A percentile compares a stretch with the other conserved stretches of the same genome.
Evolutionary conservation across 352 stramenopile genomes (phyloP).

Genomic region (Labyrinthula sp.): DNA sequence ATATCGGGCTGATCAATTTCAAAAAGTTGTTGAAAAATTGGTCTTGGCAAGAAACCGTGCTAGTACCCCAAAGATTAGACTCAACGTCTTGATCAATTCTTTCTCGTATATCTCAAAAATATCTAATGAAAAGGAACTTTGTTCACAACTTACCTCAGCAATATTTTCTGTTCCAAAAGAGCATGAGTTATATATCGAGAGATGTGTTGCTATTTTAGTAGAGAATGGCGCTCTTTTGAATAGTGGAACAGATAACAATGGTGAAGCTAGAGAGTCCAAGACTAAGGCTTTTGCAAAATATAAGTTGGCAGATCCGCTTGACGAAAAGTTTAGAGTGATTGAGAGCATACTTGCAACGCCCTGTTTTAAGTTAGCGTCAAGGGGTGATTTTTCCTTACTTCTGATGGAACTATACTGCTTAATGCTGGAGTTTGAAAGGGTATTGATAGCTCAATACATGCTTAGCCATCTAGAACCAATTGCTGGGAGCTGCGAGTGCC

Average conservation of each 20-base stretch:
- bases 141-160: background rate
- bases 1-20: no score
- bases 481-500: no score
- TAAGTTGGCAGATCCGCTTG: constrained; percentile 6
- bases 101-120: no score
- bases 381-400: constrained; percentile 23
- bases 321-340: constrained; percentile 21
- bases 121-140: no score
- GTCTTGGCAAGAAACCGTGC: no score
- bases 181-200: constrained; percentile 9
- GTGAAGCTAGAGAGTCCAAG: no score
- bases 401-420: constrained; percentile 18
- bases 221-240: no score
- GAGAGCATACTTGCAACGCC: constrained; percentile 7
- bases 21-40: no score
- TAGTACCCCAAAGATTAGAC: no score
- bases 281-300: constrained; percentile 2
- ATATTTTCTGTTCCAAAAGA: constrained; percentile 19
- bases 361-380: constrained; percentile 7
- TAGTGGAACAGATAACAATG: no score
- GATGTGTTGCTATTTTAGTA: constrained; percentile 6
- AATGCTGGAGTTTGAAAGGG: constrained; percentile 14
- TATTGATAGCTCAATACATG: constrained; percentile 12
- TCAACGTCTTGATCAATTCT: no score
- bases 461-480: no score